Percentiles rank a stretch among this genome's conserved stretches.
These are phyloP conservation scores for Puccinia hordei DNA, from an alignment of 1,284 basidiomycete genomes.

Conservation along the genomic window DNA sequence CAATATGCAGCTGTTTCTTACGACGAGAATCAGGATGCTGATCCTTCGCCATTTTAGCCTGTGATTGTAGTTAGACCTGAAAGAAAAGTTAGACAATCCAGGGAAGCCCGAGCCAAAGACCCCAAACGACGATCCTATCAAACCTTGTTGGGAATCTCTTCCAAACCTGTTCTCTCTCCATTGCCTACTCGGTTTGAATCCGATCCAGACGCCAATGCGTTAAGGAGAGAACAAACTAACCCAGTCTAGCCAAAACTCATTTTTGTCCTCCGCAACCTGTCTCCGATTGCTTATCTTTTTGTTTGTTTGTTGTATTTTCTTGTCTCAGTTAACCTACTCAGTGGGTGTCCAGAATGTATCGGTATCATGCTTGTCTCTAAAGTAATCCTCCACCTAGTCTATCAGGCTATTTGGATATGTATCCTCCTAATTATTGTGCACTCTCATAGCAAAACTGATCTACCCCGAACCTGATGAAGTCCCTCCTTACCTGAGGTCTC, in stretches of 20 bases:
- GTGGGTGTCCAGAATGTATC: neutral
- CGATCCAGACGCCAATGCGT: constrained; percentile 1
- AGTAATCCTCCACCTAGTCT: neutral
- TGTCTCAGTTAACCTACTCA: neutral
- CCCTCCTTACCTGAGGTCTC: too few species aligned
- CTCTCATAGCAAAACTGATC: too few species aligned
- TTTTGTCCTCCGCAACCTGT: neutral
- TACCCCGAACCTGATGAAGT: too few species aligned
- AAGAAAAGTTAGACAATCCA: constrained; percentile 37
- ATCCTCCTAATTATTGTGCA: neutral
- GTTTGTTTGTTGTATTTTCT: neutral
- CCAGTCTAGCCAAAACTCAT: constrained; percentile 20
- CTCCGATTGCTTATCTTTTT: neutral
- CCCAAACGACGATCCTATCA: constrained; percentile 49
- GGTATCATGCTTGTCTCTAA: constrained; percentile 6
- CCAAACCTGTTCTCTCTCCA: constrained; percentile 10
- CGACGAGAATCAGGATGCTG: neutral
- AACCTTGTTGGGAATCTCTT: constrained; percentile 29
- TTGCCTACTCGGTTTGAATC: constrained; percentile 11
- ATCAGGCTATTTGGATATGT: neutral
- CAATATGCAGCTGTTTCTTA: too few species aligned
- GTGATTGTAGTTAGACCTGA: constrained; percentile 50
- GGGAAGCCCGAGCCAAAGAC: constrained; percentile 47
- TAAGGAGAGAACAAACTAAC: constrained; percentile 40
- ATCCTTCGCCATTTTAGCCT: constrained; percentile 4